These are phyloP conservation scores for Salvia sclarea DNA, from an alignment of 305 asterid genomes.

Conservation along the genomic window DNA sequence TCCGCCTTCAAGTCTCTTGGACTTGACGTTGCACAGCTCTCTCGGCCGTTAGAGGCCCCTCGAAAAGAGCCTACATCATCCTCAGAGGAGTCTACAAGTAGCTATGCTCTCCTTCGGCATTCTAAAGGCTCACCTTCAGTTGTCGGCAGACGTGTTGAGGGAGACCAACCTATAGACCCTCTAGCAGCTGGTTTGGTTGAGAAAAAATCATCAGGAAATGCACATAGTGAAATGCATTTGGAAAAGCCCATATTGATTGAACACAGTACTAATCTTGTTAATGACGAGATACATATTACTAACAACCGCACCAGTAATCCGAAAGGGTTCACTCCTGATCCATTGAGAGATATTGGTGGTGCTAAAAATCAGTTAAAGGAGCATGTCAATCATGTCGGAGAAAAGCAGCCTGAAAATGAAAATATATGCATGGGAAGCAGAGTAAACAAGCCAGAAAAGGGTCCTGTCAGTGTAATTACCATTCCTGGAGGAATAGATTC, in stretches of 20 bases:
- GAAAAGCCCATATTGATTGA: constrained; percentile 40
- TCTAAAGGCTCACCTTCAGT: constrained; percentile 34
- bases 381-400: constrained; percentile 33
- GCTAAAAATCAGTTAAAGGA: constrained; percentile 34
- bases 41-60: constrained; percentile 54
- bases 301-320: constrained; percentile 33
- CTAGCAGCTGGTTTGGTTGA: constrained; percentile 34
- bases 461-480: constrained; percentile 71
- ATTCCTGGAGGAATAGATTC: constrained; percentile 83
- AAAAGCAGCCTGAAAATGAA: constrained; percentile 41
- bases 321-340: constrained; percentile 38
- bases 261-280: constrained; percentile 42
- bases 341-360: constrained; percentile 35
- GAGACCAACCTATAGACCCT: constrained; percentile 37
- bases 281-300: constrained; percentile 32
- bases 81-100: constrained; percentile 71
- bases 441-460: constrained; percentile 51
- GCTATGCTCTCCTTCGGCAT: constrained; percentile 47
- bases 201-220: constrained; percentile 35
- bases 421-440: constrained; percentile 37
- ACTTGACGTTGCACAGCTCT: constrained; percentile 63
- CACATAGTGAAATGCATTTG: constrained; percentile 31
- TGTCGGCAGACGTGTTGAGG: constrained; percentile 42
- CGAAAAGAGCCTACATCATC: constrained; percentile 52
- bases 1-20: constrained; percentile 95